Evolutionary conservation across 2,329 filamentous ascomycete species (phyloP).

Genomic region (Fusarium metavorans): DNA sequence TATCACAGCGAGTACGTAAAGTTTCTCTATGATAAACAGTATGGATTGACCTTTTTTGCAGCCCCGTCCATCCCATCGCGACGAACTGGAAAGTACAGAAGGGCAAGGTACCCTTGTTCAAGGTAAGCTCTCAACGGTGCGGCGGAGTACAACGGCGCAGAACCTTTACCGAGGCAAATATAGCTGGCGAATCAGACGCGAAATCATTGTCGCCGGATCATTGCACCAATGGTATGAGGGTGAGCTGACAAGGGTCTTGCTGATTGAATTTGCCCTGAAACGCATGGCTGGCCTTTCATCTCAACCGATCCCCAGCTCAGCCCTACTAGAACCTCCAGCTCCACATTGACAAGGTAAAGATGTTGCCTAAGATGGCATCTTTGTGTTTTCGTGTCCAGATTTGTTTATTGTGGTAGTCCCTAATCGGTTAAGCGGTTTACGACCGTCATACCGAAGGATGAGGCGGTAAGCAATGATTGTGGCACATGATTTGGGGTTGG

Average conservation of each 20-base stretch:
- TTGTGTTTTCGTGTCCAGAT: neutral
- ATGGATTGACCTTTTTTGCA: neutral
- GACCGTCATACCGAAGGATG: neutral
- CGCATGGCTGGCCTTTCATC: neutral
- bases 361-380: neutral
- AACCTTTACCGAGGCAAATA: neutral
- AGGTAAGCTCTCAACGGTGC: neutral
- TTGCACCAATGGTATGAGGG: neutral
- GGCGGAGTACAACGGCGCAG: neutral
- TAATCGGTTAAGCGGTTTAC: neutral
- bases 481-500: neutral
- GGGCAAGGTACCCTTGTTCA: neutral
- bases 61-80: neutral
- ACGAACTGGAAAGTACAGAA: neutral
- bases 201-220: neutral
- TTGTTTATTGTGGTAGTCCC: neutral
- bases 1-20: neutral
- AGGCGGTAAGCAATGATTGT: neutral
- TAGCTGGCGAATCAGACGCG: neutral
- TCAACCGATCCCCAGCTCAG: neutral
- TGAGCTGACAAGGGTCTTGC: neutral
- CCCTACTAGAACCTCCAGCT: neutral
- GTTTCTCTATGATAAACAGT: neutral
- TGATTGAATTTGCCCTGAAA: neutral
- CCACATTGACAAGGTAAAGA: neutral